phyloP scores from a whole-genome alignment of 2,329 filamentous ascomycete species.

The Cryphonectria carpinicola region DNA sequence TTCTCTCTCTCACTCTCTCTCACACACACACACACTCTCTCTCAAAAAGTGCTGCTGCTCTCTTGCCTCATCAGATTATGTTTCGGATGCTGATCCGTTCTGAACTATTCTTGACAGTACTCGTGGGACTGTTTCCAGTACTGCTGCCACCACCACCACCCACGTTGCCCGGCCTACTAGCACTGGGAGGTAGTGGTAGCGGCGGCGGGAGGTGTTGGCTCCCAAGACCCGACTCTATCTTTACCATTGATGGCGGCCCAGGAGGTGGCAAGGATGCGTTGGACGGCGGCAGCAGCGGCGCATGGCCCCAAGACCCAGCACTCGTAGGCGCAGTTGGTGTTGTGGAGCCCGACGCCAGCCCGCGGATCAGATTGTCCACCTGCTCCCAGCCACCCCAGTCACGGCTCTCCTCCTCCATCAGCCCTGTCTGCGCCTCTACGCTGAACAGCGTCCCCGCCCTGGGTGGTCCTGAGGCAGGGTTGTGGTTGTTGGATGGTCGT shows the following conservation, averaged over 20 bases:
- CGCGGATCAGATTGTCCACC: slow-evolving; percentile 66
- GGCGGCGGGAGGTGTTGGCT: slow-evolving; percentile 7
- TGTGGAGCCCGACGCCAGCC: slow-evolving; percentile 48
- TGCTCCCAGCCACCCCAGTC: slow-evolving; percentile 84
- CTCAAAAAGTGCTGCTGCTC: neutral
- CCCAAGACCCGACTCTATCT: slow-evolving; percentile 35
- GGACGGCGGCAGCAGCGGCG: slow-evolving; percentile 22
- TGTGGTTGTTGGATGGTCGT: slow-evolving; percentile 13
- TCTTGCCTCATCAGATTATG: slow-evolving; percentile 42
- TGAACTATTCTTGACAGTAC: slow-evolving; percentile 42
- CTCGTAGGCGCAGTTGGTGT: slow-evolving; percentile 26
- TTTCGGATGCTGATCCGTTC: slow-evolving; percentile 52
- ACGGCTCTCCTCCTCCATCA: slow-evolving; percentile 60
- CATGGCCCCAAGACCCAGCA: slow-evolving; percentile 22
- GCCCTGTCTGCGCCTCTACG: slow-evolving; percentile 52
- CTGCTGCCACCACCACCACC: slow-evolving; percentile 17
- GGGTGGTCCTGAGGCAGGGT: slow-evolving; percentile 34
- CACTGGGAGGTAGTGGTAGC: slow-evolving; percentile 11
- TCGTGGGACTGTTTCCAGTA: slow-evolving; percentile 40
- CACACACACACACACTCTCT: too few relatives aligned
- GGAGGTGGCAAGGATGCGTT: slow-evolving; percentile 19
- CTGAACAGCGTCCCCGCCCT: slow-evolving; percentile 46
- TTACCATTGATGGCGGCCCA: slow-evolving; percentile 35
- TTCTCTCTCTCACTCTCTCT: neutral
- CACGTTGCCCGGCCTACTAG: slow-evolving; percentile 21